Evolutionary conservation across 192 early-diverging fungal genomes (phyloP).

Genomic region (Chytriomyces sp.): DNA sequence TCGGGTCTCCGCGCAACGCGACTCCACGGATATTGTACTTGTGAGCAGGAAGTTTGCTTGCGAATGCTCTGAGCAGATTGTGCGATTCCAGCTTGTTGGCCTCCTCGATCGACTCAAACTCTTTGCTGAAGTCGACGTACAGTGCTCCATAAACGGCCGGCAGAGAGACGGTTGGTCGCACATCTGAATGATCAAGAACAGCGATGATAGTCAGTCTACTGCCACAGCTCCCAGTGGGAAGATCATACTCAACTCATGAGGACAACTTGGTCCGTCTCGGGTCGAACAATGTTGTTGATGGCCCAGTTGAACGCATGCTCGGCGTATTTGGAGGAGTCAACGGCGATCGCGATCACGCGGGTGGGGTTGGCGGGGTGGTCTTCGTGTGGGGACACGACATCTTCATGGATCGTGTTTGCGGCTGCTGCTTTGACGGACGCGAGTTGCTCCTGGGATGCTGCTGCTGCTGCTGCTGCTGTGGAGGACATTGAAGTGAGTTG

Average conservation of each 20-base stretch:
- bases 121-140: constrained; percentile 28
- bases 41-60: constrained; percentile 30
- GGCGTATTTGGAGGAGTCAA: constrained; percentile 33
- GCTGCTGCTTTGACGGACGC: not conserved
- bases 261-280: constrained; percentile 47
- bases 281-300: constrained; percentile 39
- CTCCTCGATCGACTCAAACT: constrained; percentile 30
- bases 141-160: constrained; percentile 25
- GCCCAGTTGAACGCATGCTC: constrained; percentile 49
- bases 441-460: no score
- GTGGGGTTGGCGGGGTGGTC: constrained; percentile 14
- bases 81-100: constrained; percentile 31
- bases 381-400: constrained; percentile 31
- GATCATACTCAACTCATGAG: constrained; percentile 28
- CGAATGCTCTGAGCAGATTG: constrained; percentile 21
- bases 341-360: constrained; percentile 31
- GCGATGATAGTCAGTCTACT: not conserved
- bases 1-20: constrained; percentile 58
- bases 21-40: constrained; percentile 42
- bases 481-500: no score
- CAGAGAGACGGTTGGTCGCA: constrained; percentile 19
- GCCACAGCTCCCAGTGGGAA: not conserved
- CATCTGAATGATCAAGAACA: not conserved
- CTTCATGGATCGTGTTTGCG: constrained; percentile 5
- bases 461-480: no score